A percentile compares a stretch with the other conserved stretches of the same genome.
phyloP scores from a whole-genome alignment of 331 rosid genomes.

The Pyrus hybrid region DNA sequence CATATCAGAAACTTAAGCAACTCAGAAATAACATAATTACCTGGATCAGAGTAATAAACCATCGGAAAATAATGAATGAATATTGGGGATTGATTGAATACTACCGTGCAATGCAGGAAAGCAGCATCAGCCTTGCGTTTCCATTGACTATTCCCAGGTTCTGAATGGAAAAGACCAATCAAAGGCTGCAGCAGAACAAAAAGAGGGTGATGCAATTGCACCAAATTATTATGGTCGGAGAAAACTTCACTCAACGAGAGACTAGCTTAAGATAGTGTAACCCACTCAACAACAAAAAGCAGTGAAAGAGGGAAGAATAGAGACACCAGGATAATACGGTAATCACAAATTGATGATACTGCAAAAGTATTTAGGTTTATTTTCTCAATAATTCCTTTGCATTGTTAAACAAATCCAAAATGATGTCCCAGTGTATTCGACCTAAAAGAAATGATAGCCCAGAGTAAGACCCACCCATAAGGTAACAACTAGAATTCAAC shows the following conservation, averaged over 20 bases:
- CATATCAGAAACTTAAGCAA: conserved; percentile 18
- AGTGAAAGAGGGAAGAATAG: background rate
- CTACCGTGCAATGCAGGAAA: conserved; percentile 67
- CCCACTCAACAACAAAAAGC: no score
- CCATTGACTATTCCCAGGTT: conserved; percentile 87
- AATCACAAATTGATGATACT: no score
- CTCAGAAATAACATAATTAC: background rate
- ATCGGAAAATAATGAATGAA: background rate
- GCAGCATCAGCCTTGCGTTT: conserved; percentile 96
- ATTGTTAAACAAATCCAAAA: no score
- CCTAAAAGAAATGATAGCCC: background rate
- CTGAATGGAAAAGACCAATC: conserved; percentile 61
- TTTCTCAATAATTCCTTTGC: no score
- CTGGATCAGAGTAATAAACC: background rate
- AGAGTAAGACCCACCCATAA: no score
- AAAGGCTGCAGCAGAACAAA: conserved; percentile 61
- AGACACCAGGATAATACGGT: no score
- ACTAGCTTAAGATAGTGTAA: no score
- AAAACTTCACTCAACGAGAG: background rate
- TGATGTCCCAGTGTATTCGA: background rate
- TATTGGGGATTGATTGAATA: background rate
- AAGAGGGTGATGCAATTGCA: background rate
- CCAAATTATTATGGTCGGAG: background rate
- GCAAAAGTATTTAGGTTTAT: no score
- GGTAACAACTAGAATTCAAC: no score